Evolutionary conservation across 2,329 filamentous ascomycete genomes (phyloP), one percentile per base, ranked within the genome.

Genomic region (Fusarium camptoceras): DNA sequence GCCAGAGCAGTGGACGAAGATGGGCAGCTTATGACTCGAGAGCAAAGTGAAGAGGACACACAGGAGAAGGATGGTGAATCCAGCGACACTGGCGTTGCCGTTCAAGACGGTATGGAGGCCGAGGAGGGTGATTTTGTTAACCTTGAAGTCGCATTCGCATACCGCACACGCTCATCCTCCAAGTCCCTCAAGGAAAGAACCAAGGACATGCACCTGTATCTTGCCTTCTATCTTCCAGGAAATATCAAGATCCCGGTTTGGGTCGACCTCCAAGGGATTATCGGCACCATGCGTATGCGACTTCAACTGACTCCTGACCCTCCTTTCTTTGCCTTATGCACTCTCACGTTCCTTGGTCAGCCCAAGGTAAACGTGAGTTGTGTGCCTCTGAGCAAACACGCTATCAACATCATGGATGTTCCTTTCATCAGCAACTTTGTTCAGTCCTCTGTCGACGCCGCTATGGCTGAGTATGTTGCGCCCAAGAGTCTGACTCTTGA

Each of bases 91-190:
- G 53, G 49, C 20, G 47, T 66, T 70, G 73, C 76, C 0, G 70
- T 81, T 22, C 78, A 78, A 4, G 85, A 89, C 71, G 90, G 89
- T 2, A 91, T 93, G 89, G 89, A 92, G 72, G 91, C 90, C 4
- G 91, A 93, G 77, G 90, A 93, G 76, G 91, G 91, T 14, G 91
- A 93, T 68, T 94, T 94, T 73, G 86, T 94, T 77, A 94, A 94
- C 74, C 80, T 94, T 55, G 92, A 94, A 76, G 82, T 94, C 18
- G 91, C 90, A 0, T 91, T 94, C 73, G 89, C 92, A 3, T 94
- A 94, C 77, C 85, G 90, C 37, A 88, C 89, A 12, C 85, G 89
- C 30, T 86, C 87, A 1, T 87, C 85, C 11, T 85, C 86, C 30
- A 88, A 87, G 67, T 88, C 86, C 4, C 82, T 92, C 51, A 90